phyloP scores from a whole-genome alignment of 2,329 filamentous ascomycete species.

The Pseudopithomyces chartarum region DNA sequence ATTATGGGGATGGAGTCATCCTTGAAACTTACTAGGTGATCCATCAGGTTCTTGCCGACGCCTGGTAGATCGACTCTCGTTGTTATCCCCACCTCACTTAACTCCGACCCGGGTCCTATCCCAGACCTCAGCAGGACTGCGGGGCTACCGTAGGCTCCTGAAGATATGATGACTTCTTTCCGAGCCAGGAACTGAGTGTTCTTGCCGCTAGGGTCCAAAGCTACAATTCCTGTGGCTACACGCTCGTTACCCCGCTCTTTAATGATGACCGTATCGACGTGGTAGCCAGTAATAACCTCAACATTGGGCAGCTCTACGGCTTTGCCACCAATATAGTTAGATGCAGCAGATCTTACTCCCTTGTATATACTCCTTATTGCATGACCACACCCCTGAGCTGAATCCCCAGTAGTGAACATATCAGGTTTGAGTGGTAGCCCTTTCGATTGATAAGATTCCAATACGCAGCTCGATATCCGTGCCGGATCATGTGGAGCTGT shows the following conservation, averaged over 20 bases:
- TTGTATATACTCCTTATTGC: conserved; percentile 37
- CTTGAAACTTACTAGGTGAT: conserved; percentile 59
- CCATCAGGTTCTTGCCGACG: conserved; percentile 68
- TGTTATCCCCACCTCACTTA: conserved; percentile 59
- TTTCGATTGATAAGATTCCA: conserved; percentile 60
- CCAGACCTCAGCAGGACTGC: conserved; percentile 53
- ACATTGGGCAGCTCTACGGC: conserved; percentile 36
- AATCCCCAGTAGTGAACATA: conserved; percentile 60
- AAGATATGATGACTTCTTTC: conserved; percentile 42
- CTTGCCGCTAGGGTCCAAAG: conserved; percentile 45
- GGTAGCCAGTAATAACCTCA: conserved; percentile 26
- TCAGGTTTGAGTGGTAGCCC: conserved; percentile 62
- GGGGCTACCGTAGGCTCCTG: conserved; percentile 35
- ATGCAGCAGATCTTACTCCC: conserved; percentile 33
- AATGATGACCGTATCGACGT: conserved; percentile 54
- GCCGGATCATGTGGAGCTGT: conserved; percentile 63
- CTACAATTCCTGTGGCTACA: conserved; percentile 53
- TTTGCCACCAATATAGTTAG: conserved; percentile 50
- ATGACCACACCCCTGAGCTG: conserved; percentile 38
- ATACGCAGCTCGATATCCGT: conserved; percentile 61
- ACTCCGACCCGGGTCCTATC: conserved; percentile 60
- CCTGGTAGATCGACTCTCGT: conserved; percentile 61
- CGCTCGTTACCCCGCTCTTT: conserved; percentile 42
- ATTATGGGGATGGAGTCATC: conserved; percentile 47
- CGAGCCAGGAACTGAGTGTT: conserved; percentile 38